Percentiles rank a stretch among this genome's conserved stretches.
phyloP scores from a whole-genome alignment of 2,329 filamentous ascomycete species.

The Curvularia eragrostidis region DNA sequence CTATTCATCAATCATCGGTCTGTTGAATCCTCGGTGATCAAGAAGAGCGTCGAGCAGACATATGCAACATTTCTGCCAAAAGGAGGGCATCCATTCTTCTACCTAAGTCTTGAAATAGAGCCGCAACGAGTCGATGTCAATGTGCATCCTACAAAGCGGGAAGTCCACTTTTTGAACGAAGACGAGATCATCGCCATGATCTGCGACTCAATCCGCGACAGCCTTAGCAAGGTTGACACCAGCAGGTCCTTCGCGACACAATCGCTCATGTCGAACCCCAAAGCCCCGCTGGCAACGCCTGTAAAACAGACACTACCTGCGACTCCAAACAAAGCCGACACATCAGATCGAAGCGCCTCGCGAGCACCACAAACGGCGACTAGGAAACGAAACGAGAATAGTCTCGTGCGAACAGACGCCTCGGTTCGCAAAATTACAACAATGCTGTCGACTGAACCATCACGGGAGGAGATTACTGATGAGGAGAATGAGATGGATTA shows the following conservation, averaged over 20 bases:
- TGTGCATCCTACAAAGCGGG: conserved; percentile 93
- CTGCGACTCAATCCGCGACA: conserved; percentile 78
- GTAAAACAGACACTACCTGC: conserved; percentile 45
- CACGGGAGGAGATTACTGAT: conserved; percentile 38
- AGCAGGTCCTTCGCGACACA: conserved; percentile 96
- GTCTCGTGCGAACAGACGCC: conserved; percentile 87
- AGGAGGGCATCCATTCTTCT: conserved; percentile 91
- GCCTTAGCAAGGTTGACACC: conserved; percentile 85
- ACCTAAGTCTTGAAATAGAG: conserved; percentile 91
- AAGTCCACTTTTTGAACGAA: conserved; percentile 97
- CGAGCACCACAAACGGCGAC: conserved; percentile 39
- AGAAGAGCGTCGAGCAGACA: conserved; percentile 88
- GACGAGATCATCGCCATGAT: conserved; percentile 92
- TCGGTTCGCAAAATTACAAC: conserved; percentile 92
- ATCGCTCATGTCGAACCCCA: conserved; percentile 68
- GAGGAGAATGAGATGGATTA: conserved; percentile 68
- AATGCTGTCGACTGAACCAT: conserved; percentile 74
- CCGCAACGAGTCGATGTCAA: conserved; percentile 94
- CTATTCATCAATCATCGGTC: conserved; percentile 97
- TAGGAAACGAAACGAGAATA: conserved; percentile 74
- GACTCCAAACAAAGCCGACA: conserved; percentile 31
- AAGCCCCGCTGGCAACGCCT: conserved; percentile 50
- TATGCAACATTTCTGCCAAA: conserved; percentile 90
- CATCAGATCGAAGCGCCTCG: conserved; percentile 34
- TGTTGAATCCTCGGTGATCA: conserved; percentile 87